These are phyloP conservation scores for Botrytis sinoallii DNA, from an alignment of 2,329 filamentous ascomycete species.

Conservation along the genomic window DNA sequence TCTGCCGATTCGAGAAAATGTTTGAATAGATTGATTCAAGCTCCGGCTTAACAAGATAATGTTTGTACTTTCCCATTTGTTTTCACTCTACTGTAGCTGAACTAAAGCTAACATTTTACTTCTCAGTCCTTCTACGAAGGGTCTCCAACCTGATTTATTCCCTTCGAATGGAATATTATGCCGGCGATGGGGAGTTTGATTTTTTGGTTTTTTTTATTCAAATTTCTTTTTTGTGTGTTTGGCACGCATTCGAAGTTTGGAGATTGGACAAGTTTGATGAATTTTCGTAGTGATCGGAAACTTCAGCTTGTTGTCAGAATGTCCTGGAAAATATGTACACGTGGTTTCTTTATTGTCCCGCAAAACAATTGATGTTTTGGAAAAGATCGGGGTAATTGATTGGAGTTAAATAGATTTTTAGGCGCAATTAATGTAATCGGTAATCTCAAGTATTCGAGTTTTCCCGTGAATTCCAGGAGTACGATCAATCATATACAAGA, in stretches of 20 bases:
- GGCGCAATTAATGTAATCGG: neutral
- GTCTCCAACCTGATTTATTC: neutral
- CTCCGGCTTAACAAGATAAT: neutral
- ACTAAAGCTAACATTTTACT: neutral
- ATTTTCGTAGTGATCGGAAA: neutral
- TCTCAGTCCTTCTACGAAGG: neutral
- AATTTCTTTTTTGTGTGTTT: neutral
- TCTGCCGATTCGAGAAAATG: neutral
- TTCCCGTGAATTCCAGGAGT: neutral
- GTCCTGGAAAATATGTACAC: neutral
- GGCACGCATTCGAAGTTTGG: neutral
- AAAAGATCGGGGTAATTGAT: neutral
- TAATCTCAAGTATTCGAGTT: neutral
- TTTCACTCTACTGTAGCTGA: too few relatives aligned
- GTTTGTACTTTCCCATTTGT: neutral
- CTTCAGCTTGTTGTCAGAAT: neutral
- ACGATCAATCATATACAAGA: neutral
- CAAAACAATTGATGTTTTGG: neutral
- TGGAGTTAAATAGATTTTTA: neutral
- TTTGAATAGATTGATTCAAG: neutral
- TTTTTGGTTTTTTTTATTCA: neutral
- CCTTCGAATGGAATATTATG: neutral
- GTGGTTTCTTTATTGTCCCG: neutral
- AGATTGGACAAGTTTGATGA: neutral
- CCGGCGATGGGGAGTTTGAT: neutral